A percentile compares a stretch with the other conserved stretches of the same genome.
These are phyloP conservation scores for Sechiopsis laciniata DNA, from an alignment of 306 rosid genomes.

Conservation along the genomic window DNA sequence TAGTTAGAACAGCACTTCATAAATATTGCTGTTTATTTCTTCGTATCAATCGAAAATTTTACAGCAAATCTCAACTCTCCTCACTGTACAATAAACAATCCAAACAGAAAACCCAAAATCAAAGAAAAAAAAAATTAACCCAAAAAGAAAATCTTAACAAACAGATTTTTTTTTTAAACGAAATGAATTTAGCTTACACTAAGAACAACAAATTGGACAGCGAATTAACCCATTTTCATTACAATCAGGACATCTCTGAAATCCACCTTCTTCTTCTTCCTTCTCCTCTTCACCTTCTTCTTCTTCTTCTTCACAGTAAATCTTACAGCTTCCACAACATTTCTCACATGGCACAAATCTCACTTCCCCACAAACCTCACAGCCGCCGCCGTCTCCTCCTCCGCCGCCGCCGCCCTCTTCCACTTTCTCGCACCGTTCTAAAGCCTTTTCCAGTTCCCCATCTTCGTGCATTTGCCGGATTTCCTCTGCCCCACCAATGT, in stretches of 20 bases:
- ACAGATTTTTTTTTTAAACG: background rate
- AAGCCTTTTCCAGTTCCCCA: conserved; percentile 63
- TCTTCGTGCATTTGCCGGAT: conserved; percentile 63
- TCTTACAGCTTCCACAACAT: conserved; percentile 86
- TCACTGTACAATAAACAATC: conserved; percentile 19
- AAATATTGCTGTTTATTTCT: background rate
- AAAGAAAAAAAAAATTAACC: background rate
- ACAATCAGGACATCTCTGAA: conserved; percentile 78
- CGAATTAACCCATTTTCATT: conserved; percentile 84
- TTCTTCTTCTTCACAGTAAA: conserved; percentile 38
- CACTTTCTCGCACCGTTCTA: conserved; percentile 49
- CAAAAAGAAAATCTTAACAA: background rate
- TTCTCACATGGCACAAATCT: conserved; percentile 88
- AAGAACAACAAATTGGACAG: conserved; percentile 63
- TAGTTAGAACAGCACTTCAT: background rate
- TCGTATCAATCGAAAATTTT: too few relatives aligned
- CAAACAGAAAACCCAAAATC: background rate
- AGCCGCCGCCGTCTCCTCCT: conserved; percentile 22
- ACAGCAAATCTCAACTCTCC: background rate
- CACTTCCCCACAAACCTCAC: conserved; percentile 82
- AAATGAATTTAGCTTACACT: conserved; percentile 13
- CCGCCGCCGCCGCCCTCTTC: conserved; percentile 24
- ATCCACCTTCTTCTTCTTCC: conserved; percentile 36
- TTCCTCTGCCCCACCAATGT: conserved; percentile 78
- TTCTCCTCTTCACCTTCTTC: conserved; percentile 18